A percentile compares a stretch with the other conserved stretches of the same genome.
Evolutionary conservation across 805 yeast species (phyloP).

Genomic region (Cyberlindnera euphorbiiphila): DNA sequence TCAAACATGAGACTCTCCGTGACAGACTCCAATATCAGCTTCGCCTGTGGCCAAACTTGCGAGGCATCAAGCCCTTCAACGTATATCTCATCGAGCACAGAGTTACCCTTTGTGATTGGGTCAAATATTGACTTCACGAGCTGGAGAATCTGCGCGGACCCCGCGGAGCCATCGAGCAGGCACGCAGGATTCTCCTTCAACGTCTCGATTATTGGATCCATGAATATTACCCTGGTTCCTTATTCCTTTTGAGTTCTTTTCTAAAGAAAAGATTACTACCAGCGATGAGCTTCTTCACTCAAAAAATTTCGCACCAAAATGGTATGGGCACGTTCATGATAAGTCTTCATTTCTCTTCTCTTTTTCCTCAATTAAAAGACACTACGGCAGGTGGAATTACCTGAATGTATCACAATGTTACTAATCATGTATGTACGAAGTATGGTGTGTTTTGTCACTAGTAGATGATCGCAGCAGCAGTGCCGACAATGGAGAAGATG

Average conservation of each 20-base stretch:
- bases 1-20: slow-evolving; percentile 58
- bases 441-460: slow-evolving; percentile 4
- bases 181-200: slow-evolving; percentile 11
- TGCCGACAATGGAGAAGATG: slow-evolving; percentile 53
- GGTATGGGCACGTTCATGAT: neutral
- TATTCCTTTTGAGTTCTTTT: neutral
- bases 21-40: slow-evolving; percentile 76
- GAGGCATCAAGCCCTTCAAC: slow-evolving; percentile 84
- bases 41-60: slow-evolving; percentile 93
- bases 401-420: too few relatives aligned
- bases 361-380: neutral
- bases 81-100: slow-evolving; percentile 77
- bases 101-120: slow-evolving; percentile 26
- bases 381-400: too few relatives aligned
- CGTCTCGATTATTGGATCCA: slow-evolving; percentile 4
- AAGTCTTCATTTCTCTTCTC: too few relatives aligned
- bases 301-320: neutral
- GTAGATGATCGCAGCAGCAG: slow-evolving; percentile 46
- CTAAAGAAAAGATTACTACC: too few relatives aligned
- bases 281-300: slow-evolving; percentile 3
- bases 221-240: neutral
- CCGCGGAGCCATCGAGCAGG: slow-evolving; percentile 9
- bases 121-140: slow-evolving; percentile 25
- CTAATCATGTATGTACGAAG: too few relatives aligned
- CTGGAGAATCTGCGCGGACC: slow-evolving; percentile 11